These are phyloP conservation scores for Mucor saturninus DNA, from an alignment of 371 early-diverging fungal species.

Conservation along the genomic window DNA sequence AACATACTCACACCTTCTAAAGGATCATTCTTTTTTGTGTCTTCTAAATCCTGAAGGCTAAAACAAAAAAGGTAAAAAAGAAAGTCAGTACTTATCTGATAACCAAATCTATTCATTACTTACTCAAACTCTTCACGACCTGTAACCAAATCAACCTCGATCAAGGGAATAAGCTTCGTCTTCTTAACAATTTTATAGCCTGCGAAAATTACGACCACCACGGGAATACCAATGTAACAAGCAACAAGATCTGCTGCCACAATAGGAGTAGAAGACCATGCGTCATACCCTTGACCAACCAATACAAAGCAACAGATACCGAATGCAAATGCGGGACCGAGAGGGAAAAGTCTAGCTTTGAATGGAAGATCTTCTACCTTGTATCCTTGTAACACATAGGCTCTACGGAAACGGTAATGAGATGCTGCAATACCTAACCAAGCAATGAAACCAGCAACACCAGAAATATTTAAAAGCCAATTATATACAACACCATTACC, in stretches of 20 bases:
- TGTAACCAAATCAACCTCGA: constrained; percentile 64
- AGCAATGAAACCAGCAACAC: constrained; percentile 77
- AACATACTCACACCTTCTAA: constrained; percentile 47
- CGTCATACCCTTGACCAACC: constrained; percentile 67
- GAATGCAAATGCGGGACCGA: constrained; percentile 70
- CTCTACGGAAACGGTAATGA: constrained; percentile 84
- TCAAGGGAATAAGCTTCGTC: constrained; percentile 59
- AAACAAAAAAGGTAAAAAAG: neutral
- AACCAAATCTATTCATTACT: constrained; percentile 1
- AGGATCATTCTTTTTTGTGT: constrained; percentile 38
- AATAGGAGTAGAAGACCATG: constrained; percentile 39
- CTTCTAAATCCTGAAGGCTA: constrained; percentile 14
- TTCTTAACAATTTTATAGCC: constrained; percentile 60
- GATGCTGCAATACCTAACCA: constrained; percentile 80
- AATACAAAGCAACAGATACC: constrained; percentile 59
- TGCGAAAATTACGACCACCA: constrained; percentile 41
- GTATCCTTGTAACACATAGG: constrained; percentile 74
- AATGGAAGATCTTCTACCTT: constrained; percentile 74
- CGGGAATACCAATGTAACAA: constrained; percentile 46
- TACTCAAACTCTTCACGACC: constrained; percentile 49
- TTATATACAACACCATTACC: constrained; percentile 54
- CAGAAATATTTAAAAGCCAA: constrained; percentile 67
- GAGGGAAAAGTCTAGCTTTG: constrained; percentile 70
- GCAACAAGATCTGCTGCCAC: constrained; percentile 35
- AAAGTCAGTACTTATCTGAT: neutral